Evolutionary conservation across 768 basidiomycete species (phyloP).

Genomic region (Trametes coccinea): DNA sequence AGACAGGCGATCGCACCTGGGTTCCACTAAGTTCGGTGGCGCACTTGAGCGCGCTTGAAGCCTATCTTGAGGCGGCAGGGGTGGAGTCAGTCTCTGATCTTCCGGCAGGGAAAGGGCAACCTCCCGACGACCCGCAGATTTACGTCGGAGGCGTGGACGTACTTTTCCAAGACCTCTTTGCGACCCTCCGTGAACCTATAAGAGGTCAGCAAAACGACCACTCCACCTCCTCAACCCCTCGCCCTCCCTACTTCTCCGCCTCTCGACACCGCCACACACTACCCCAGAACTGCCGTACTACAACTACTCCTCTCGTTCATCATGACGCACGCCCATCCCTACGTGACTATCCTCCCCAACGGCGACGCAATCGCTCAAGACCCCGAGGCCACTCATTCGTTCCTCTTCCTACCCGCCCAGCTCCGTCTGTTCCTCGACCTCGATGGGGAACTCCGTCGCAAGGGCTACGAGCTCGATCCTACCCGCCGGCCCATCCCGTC

Average conservation of each 20-base stretch:
- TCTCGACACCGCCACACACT: no score
- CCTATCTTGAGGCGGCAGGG: conserved; percentile 30
- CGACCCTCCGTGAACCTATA: background rate
- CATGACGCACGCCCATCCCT: no score
- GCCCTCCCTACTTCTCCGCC: no score
- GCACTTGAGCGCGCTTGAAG: conserved; percentile 22
- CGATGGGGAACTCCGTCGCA: background rate
- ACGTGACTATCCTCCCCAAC: no score
- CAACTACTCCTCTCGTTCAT: no score
- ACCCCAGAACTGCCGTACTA: no score
- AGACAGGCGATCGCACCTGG: conserved; percentile 38
- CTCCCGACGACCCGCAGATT: conserved; percentile 12
- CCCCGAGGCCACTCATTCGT: no score
- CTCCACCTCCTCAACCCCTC: no score
- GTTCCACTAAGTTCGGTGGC: conserved; percentile 29
- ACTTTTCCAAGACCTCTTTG: background rate
- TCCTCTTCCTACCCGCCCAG: conserved; percentile 1
- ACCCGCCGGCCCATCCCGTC: background rate
- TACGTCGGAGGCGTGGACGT: background rate
- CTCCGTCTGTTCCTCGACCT: background rate
- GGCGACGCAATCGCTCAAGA: no score
- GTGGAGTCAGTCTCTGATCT: conserved; percentile 2
- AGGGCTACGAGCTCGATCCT: background rate
- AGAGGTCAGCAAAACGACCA: background rate
- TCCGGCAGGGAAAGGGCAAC: background rate